These are phyloP conservation scores for Globisporangium emineosum DNA, from an alignment of 352 stramenopile genomes.

Conservation along the genomic window DNA sequence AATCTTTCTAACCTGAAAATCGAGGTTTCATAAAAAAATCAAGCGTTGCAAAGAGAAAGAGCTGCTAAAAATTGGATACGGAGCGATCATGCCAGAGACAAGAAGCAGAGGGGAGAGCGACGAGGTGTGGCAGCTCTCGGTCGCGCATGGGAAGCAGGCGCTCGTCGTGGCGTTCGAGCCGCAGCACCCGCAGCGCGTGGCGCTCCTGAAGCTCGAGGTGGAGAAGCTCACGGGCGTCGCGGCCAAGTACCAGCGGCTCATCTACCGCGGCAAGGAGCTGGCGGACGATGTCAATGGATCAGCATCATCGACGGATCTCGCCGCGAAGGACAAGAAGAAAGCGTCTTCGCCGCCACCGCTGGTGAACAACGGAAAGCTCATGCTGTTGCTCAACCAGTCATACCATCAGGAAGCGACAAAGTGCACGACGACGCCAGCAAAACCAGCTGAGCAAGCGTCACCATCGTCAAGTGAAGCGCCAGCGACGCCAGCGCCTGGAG, in stretches of 20 bases:
- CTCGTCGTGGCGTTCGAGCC: conserved; percentile 24
- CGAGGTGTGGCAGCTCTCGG: conserved; percentile 34
- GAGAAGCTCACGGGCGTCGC: conserved; percentile 32
- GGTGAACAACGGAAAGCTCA: conserved; percentile 37
- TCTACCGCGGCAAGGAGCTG: conserved; percentile 43
- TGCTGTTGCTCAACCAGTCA: conserved; percentile 37
- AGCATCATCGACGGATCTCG: not conserved
- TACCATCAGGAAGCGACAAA: conserved; percentile 21
- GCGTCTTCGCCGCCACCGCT: conserved; percentile 12
- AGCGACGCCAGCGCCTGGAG: not conserved
- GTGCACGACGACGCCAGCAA: not conserved
- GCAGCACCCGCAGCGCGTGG: conserved; percentile 25
- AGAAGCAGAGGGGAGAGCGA: conserved; percentile 9
- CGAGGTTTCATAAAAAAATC: too few relatives aligned
- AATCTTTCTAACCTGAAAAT: too few relatives aligned
- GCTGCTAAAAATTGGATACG: not conserved
- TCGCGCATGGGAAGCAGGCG: conserved; percentile 45
- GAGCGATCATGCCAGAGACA: not conserved
- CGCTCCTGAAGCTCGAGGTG: conserved; percentile 30
- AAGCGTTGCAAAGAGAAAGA: too few relatives aligned
- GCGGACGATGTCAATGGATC: conserved; percentile 1
- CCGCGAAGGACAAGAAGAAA: conserved; percentile 11
- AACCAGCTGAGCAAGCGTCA: not conserved
- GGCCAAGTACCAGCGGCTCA: conserved; percentile 45
- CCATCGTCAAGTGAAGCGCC: not conserved